These are phyloP conservation scores for Bipolaris zeicola DNA, from an alignment of 2,329 filamentous ascomycete genomes.

Conservation along the genomic window DNA sequence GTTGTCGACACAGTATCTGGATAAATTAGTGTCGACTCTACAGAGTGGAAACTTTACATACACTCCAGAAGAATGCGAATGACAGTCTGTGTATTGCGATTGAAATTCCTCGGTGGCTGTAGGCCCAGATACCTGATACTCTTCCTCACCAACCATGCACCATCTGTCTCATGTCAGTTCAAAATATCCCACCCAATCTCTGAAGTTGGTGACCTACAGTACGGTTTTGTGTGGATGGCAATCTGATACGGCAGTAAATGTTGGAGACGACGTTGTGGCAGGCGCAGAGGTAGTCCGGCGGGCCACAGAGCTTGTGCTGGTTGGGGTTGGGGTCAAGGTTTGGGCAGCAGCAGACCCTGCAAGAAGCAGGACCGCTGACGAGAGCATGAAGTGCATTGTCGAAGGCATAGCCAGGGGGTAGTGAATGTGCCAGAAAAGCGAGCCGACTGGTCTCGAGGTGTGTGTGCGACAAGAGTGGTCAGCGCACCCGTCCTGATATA, in stretches of 20 bases:
- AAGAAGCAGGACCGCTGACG: conserved; percentile 11
- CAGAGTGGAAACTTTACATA: conserved; percentile 47
- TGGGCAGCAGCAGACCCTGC: conserved; percentile 25
- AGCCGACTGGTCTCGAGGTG: conserved; percentile 1
- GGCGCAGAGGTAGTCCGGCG: neutral
- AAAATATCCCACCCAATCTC: neutral
- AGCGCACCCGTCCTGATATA: conserved; percentile 28
- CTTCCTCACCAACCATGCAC: conserved; percentile 52
- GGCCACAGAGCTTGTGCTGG: conserved; percentile 7
- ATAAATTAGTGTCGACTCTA: conserved; percentile 3
- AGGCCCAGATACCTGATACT: conserved; percentile 55
- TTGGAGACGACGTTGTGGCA: conserved; percentile 17
- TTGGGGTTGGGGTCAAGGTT: conserved; percentile 14
- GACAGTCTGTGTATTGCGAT: conserved; percentile 68
- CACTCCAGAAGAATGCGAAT: conserved; percentile 64
- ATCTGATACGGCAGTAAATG: conserved; percentile 56
- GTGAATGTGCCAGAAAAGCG: neutral
- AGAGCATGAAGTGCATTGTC: conserved; percentile 1
- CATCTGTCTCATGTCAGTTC: conserved; percentile 41
- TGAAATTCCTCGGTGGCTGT: conserved; percentile 64
- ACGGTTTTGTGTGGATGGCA: conserved; percentile 58
- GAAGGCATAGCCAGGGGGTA: conserved; percentile 20
- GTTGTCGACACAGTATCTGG: conserved; percentile 66
- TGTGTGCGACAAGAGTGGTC: conserved; percentile 3
- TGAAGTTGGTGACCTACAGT: conserved; percentile 45